phyloP scores from a whole-genome alignment of 2,329 filamentous ascomycete species.

The Zymoseptoria crescenta region DNA sequence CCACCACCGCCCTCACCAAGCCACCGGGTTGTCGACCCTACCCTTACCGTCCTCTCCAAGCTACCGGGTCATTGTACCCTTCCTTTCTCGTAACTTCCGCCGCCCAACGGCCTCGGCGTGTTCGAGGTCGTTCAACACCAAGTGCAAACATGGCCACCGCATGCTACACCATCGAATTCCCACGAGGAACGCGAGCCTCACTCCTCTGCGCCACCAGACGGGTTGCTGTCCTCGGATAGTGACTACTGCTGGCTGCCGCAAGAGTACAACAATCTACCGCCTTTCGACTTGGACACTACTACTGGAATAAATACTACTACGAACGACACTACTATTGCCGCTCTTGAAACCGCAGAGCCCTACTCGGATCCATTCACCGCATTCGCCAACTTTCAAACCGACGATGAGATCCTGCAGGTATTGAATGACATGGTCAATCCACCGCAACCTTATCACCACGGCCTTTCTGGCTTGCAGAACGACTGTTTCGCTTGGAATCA shows the following conservation, averaged over 20 bases:
- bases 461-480: background rate
- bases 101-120: slow-evolving; percentile 8
- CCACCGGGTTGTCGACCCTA: background rate
- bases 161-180: background rate
- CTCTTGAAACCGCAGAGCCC: background rate
- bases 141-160: slow-evolving; percentile 10
- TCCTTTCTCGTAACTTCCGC: background rate
- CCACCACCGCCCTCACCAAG: background rate
- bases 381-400: background rate
- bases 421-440: background rate
- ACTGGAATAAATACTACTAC: background rate
- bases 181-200: background rate
- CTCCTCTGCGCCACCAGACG: background rate
- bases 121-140: slow-evolving; percentile 3
- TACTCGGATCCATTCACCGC: background rate
- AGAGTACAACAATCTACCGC: slow-evolving; percentile 4
- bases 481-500: background rate
- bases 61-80: background rate
- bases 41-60: background rate
- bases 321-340: slow-evolving; percentile 2
- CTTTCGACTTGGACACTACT: slow-evolving; percentile 3
- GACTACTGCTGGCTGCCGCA: background rate
- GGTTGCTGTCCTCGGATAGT: slow-evolving; percentile 3
- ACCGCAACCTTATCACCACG: background rate
- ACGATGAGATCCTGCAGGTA: background rate